Conservation (phyloP, 1,284 basidiomycete genomes). For the Retiboletus fuscus region DNA sequence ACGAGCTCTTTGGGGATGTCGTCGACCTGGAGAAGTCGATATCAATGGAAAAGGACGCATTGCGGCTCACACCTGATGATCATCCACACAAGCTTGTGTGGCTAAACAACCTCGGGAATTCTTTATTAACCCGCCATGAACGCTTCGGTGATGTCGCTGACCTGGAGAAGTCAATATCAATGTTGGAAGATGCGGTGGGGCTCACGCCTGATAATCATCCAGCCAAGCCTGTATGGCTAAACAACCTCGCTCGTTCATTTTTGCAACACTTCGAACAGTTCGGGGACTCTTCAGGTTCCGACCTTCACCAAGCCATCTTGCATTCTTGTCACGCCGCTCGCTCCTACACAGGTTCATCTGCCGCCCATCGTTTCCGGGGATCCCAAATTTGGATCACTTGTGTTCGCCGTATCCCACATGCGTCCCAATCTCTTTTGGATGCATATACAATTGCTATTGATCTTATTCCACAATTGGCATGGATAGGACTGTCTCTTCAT, state of each 20-base stretch:
- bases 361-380: neutral
- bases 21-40: too few relatives aligned
- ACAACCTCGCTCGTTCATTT: neutral
- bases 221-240: neutral
- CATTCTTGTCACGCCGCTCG: neutral
- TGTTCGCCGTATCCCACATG: neutral
- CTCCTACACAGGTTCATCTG: neutral
- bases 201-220: too few relatives aligned
- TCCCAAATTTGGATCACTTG: neutral
- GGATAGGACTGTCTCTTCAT: neutral
- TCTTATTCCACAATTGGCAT: neutral
- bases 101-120: too few relatives aligned
- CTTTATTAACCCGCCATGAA: too few relatives aligned
- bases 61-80: too few relatives aligned
- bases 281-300: neutral
- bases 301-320: neutral
- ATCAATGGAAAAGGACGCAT: too few relatives aligned
- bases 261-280: neutral
- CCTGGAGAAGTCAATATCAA: too few relatives aligned
- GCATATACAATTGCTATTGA: neutral
- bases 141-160: too few relatives aligned
- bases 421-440: neutral
- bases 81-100: too few relatives aligned
- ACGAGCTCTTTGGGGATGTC: too few relatives aligned
- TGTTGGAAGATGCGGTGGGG: too few relatives aligned